Conservation (phyloP, 2,329 filamentous ascomycete species). For the Paraphaeosphaeria minitans region DNA sequence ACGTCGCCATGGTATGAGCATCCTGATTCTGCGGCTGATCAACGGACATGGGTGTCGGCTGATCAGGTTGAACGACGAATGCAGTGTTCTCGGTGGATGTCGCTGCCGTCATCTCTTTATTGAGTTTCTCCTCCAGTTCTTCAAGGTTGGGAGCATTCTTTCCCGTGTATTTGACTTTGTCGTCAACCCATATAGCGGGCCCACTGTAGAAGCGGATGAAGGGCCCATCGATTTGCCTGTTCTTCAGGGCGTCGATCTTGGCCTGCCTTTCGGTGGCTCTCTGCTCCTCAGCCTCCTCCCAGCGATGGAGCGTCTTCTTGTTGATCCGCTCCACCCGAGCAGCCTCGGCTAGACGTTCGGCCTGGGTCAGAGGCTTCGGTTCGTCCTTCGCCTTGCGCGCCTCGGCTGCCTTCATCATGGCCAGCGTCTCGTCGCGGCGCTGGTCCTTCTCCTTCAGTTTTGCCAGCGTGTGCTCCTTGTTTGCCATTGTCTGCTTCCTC, state of each 20-base stretch:
- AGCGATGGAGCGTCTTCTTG: slow-evolving; percentile 85
- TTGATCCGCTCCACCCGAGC: slow-evolving; percentile 84
- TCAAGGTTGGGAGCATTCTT: slow-evolving; percentile 45
- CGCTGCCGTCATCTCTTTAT: slow-evolving; percentile 30
- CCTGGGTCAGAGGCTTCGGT: slow-evolving; percentile 84
- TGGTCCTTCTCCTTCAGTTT: slow-evolving; percentile 76
- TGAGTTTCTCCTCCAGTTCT: slow-evolving; percentile 44
- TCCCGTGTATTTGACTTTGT: slow-evolving; percentile 73
- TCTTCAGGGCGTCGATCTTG: slow-evolving; percentile 85
- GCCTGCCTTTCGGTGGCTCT: slow-evolving; percentile 82
- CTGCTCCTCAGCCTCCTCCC: slow-evolving; percentile 91
- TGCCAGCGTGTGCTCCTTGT: slow-evolving; percentile 62
- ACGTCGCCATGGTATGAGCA: slow-evolving; percentile 21
- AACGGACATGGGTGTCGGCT: slow-evolving; percentile 7
- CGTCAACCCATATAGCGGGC: slow-evolving; percentile 79
- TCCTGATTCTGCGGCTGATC: slow-evolving; percentile 19
- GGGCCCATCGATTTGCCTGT: slow-evolving; percentile 83
- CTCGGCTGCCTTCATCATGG: slow-evolving; percentile 66
- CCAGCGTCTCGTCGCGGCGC: slow-evolving; percentile 71
- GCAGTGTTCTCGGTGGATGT: slow-evolving; percentile 16
- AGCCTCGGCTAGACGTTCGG: slow-evolving; percentile 80
- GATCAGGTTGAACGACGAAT: slow-evolving; percentile 9
- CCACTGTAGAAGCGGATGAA: slow-evolving; percentile 94
- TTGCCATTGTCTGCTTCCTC: slow-evolving; percentile 66
- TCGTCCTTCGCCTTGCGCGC: slow-evolving; percentile 72